Base-by-base conservation (phyloP, 768 basidiomycete genomes). In the Grammothele lineata region DNA sequence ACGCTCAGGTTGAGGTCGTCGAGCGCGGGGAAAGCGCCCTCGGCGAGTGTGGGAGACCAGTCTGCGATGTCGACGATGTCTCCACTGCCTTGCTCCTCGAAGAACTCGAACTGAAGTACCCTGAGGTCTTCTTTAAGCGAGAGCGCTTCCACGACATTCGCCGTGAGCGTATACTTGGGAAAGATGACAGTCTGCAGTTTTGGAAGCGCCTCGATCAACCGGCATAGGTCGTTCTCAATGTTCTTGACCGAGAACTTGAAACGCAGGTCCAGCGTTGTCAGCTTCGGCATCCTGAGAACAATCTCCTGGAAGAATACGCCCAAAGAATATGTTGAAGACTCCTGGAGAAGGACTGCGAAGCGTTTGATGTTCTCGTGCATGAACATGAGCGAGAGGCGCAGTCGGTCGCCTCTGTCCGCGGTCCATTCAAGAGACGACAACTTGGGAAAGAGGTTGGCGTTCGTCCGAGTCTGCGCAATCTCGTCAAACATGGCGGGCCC, bases 401-500 rank as follows among this genome's bases (percentile, higher is more conserved):
- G 55, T n/a, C 62, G 53, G 0, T 58, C 57, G 11, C 47, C 18
- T n/a, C 15, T 41, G 4, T 37, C n/a, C 6, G 61, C 62, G 21
- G 57, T 57, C 80, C 81, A 85, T 15, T 70, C 62, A 5, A 86
- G 65, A 3, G 69, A 67, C 33, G 73, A 71, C 47, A 81, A 63
- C 53, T 75, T 75, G 6, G 83, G 83, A 3, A 85, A 60, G 41
- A 84, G 72, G 41, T 74, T 67, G 24, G 81, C 57, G 10, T 66
- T 69, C 0, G 75, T 73, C 3, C 83, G 71, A 8, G 81, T 77
- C 36, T 77, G 70, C 0, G 78, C 77, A 7, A 83, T 68, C 43
- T 77, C 76, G 58, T 83, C 78, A 54, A 79, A 76, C 10, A 74
- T 66, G 24, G 15, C 59, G 51, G 37, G 26, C 3, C 46, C 63